Percentiles rank a stretch among this genome's conserved stretches.
Conservation (phyloP, 768 basidiomycete genomes). For the Tricholoma matsutake region DNA sequence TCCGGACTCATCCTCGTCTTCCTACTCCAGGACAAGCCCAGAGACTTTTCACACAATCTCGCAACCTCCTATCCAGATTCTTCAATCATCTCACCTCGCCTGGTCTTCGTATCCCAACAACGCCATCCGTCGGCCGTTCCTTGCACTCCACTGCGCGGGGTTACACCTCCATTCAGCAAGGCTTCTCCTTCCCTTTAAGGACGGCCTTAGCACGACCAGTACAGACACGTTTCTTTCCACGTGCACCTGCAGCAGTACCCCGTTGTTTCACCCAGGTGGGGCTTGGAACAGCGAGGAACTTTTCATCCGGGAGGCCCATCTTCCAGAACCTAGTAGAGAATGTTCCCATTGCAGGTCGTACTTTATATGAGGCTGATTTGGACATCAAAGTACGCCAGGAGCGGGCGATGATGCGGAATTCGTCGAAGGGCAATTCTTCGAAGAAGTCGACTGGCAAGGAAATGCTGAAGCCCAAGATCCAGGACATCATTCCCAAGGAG, state of each 20-base stretch:
- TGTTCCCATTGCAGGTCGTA: slow-evolving; percentile 71
- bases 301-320: slow-evolving; percentile 67
- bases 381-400: slow-evolving; percentile 55
- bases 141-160: slow-evolving; percentile 29
- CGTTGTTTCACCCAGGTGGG: slow-evolving; percentile 63
- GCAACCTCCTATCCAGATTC: slow-evolving; percentile 52
- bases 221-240: slow-evolving; percentile 52
- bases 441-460: slow-evolving; percentile 28
- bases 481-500: slow-evolving; percentile 13
- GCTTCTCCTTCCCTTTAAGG: slow-evolving; percentile 55
- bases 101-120: slow-evolving; percentile 36
- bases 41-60: slow-evolving; percentile 50
- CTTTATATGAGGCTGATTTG: slow-evolving; percentile 73
- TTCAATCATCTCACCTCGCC: slow-evolving; percentile 58
- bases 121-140: slow-evolving; percentile 22
- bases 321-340: slow-evolving; percentile 81
- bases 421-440: slow-evolving; percentile 20
- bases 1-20: slow-evolving; percentile 29
- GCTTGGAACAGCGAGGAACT: slow-evolving; percentile 72
- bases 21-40: slow-evolving; percentile 35
- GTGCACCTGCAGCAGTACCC: slow-evolving; percentile 44
- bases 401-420: slow-evolving; percentile 26
- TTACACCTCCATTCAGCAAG: slow-evolving; percentile 46
- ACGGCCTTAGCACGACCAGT: slow-evolving; percentile 47
- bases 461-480: slow-evolving; percentile 30